phyloP scores from a whole-genome alignment of 192 early-diverging fungal species.

The Entrophospora sp. region DNA sequence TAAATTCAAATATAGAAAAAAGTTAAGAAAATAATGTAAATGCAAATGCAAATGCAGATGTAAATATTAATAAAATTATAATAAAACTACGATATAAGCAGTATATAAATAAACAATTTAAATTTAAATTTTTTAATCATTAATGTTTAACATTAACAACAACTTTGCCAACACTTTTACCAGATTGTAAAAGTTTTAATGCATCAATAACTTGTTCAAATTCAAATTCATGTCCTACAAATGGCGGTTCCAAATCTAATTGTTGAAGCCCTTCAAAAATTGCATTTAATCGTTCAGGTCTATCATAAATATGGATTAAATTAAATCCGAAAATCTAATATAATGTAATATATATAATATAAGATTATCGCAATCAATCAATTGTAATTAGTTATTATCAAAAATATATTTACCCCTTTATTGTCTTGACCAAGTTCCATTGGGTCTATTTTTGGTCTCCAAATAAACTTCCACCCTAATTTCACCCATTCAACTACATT shows the following conservation, averaged over 20 bases:
- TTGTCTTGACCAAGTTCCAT: constrained; percentile 7
- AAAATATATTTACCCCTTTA: neutral
- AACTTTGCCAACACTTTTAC: constrained; percentile 20
- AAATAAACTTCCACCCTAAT: constrained; percentile 19
- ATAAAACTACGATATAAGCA: too few relatives aligned
- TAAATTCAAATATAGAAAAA: too few relatives aligned
- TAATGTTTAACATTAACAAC: neutral
- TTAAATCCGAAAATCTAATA: constrained; percentile 18
- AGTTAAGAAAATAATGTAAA: too few relatives aligned
- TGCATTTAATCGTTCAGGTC: neutral
- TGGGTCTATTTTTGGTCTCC: constrained; percentile 17
- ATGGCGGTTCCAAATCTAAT: constrained; percentile 8
- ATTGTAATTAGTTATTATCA: neutral
- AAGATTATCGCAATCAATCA: neutral
- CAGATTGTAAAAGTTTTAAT: constrained; percentile 12
- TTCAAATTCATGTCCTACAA: constrained; percentile 7
- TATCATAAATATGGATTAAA: constrained; percentile 19
- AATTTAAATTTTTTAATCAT: too few relatives aligned
- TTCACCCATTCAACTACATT: constrained; percentile 10
- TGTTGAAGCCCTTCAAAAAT: neutral
- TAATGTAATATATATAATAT: too few relatives aligned
- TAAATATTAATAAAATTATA: too few relatives aligned
- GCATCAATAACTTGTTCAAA: constrained; percentile 13
- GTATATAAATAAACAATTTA: too few relatives aligned
- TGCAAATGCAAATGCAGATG: too few relatives aligned